These are phyloP conservation scores for Rutstroemia sp. DNA, from an alignment of 2,329 filamentous ascomycete genomes.

Conservation along the genomic window DNA sequence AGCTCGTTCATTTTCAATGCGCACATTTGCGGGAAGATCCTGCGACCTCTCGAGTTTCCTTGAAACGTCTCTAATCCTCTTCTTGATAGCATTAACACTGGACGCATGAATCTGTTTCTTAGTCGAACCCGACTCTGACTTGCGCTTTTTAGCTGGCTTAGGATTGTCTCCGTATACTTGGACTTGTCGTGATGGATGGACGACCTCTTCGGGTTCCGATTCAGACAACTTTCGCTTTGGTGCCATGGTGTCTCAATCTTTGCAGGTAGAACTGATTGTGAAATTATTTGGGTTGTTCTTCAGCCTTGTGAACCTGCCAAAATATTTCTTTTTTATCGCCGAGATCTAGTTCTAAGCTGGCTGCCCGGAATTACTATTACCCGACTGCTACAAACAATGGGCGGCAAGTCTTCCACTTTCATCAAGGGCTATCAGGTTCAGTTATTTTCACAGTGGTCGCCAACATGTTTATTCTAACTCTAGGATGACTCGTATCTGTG, in stretches of 20 bases:
- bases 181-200: slow-evolving; percentile 28
- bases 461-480: too few relatives aligned
- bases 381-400: too few relatives aligned
- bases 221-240: slow-evolving; percentile 26
- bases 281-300: slow-evolving; percentile 3
- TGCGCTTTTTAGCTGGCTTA: slow-evolving; percentile 27
- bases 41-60: slow-evolving; percentile 54
- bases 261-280: neutral
- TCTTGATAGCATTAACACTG: slow-evolving; percentile 56
- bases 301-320: slow-evolving; percentile 1
- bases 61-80: slow-evolving; percentile 62
- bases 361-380: too few relatives aligned
- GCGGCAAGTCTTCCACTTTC: too few relatives aligned
- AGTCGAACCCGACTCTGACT: slow-evolving; percentile 20
- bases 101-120: slow-evolving; percentile 29
- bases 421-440: too few relatives aligned
- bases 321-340: too few relatives aligned
- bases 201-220: slow-evolving; percentile 16
- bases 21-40: slow-evolving; percentile 59
- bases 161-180: slow-evolving; percentile 25
- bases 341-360: too few relatives aligned
- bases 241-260: slow-evolving; percentile 19
- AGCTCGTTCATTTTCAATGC: slow-evolving; percentile 65
- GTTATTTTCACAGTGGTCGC: too few relatives aligned
- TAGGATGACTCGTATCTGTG: too few relatives aligned